A percentile compares a stretch with the other conserved stretches of the same genome.
These are phyloP conservation scores for Brassica balearica DNA, from an alignment of 441 rosid genomes.

Conservation along the genomic window DNA sequence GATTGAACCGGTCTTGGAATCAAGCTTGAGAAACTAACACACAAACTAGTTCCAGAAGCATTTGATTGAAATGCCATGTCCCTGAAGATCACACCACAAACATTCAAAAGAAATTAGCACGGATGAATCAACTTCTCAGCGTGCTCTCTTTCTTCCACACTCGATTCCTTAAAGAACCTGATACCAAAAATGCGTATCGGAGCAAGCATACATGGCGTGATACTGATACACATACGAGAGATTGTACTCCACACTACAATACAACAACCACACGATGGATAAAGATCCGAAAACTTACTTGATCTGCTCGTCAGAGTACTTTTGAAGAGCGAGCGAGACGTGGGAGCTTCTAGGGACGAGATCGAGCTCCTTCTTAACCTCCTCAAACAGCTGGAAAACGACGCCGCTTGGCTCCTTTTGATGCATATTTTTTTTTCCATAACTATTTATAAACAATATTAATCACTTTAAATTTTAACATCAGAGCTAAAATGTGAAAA, in stretches of 20 bases:
- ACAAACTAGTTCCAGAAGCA: conserved; percentile 15
- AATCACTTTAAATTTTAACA: too few relatives aligned
- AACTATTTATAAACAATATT: too few relatives aligned
- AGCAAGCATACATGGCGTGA: conserved; percentile 61
- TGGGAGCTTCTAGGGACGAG: conserved; percentile 52
- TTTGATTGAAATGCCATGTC: conserved; percentile 1
- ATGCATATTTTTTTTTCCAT: too few relatives aligned
- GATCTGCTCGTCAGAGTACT: conserved; percentile 40
- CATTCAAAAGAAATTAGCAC: background rate
- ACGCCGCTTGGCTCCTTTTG: too few relatives aligned
- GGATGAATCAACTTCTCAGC: conserved; percentile 56
- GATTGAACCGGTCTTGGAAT: background rate
- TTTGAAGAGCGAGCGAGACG: conserved; percentile 54
- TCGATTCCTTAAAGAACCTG: conserved; percentile 74
- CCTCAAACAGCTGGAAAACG: conserved; percentile 54
- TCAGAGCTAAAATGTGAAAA: too few relatives aligned
- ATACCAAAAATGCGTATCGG: background rate
- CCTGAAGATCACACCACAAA: background rate
- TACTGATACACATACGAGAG: conserved; percentile 75
- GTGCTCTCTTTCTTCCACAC: conserved; percentile 69
- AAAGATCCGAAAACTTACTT: background rate
- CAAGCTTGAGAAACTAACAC: background rate
- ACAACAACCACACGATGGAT: background rate
- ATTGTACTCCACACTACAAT: conserved; percentile 67
- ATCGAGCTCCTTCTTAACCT: conserved; percentile 58